Conservation (phyloP, 495 filamentous ascomycete species). For the Lophiostoma macrostomum region DNA sequence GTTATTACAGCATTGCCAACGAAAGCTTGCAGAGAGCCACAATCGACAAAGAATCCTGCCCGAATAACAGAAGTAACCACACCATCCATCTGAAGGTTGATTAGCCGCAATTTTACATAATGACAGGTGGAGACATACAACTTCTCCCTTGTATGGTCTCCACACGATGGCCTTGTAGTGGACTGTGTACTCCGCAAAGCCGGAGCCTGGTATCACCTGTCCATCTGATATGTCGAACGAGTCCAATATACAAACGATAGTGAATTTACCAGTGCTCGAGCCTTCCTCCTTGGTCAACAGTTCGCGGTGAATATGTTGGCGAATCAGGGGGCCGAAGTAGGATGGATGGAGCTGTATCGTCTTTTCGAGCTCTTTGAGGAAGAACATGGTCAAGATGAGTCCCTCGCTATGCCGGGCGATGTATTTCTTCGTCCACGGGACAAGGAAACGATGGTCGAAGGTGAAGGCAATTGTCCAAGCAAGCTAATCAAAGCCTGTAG, state of each 20-base stretch:
- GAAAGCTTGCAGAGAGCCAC: conserved; percentile 83
- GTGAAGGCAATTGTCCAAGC: too few relatives aligned
- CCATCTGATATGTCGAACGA: conserved; percentile 83
- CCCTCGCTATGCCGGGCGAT: too few relatives aligned
- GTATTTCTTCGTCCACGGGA: neutral
- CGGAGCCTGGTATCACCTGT: conserved; percentile 82
- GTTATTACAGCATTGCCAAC: conserved; percentile 75
- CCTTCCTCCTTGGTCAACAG: conserved; percentile 92
- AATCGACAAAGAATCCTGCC: conserved; percentile 88
- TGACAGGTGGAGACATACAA: conserved; percentile 56
- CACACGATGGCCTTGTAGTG: conserved; percentile 94
- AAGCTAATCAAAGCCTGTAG: too few relatives aligned
- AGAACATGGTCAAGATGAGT: conserved; percentile 84
- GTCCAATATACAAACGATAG: conserved; percentile 95
- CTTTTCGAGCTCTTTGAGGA: conserved; percentile 92
- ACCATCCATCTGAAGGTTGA: conserved; percentile 71
- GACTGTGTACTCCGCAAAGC: conserved; percentile 89
- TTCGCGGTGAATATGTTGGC: conserved; percentile 78
- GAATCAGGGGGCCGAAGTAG: conserved; percentile 89
- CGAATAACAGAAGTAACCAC: conserved; percentile 85
- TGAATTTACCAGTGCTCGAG: conserved; percentile 80
- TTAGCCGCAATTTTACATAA: conserved; percentile 5
- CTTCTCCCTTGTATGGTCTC: conserved; percentile 95
- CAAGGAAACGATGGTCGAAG: neutral
- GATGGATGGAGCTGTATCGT: conserved; percentile 92